Percentiles rank a stretch among this genome's conserved stretches.
phyloP scores from a whole-genome alignment of 441 rosid species.

The Kokia cookei region DNA sequence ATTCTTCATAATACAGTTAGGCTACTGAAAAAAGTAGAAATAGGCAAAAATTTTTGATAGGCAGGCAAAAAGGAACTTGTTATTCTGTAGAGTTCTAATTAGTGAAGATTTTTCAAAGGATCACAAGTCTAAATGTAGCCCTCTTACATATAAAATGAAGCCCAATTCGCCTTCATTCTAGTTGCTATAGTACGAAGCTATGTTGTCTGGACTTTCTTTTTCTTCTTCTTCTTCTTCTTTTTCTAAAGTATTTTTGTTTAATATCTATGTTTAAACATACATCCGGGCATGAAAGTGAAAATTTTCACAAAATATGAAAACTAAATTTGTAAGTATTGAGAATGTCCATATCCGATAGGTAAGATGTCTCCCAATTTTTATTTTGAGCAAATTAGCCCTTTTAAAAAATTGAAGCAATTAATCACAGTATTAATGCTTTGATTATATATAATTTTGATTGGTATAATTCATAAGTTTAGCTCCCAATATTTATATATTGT shows the following conservation, averaged over 20 bases:
- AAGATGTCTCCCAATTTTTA: too few species aligned
- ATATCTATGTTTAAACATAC: not conserved
- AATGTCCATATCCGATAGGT: too few species aligned
- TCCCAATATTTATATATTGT: too few species aligned
- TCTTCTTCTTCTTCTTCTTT: not conserved
- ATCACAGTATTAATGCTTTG: too few species aligned
- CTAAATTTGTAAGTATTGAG: too few species aligned
- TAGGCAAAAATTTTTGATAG: conserved; percentile 82
- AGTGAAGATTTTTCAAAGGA: conserved; percentile 8
- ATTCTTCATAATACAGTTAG: conserved; percentile 75
- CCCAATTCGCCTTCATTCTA: not conserved
- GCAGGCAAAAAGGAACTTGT: conserved; percentile 6
- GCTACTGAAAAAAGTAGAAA: conserved; percentile 77
- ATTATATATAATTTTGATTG: too few species aligned
- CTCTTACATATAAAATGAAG: conserved; percentile 7
- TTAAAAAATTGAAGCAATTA: too few species aligned
- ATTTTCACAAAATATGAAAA: too few species aligned
- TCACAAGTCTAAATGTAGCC: conserved; percentile 6
- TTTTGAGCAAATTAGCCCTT: too few species aligned
- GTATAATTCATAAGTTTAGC: too few species aligned
- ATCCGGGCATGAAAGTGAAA: not conserved
- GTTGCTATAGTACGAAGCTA: not conserved
- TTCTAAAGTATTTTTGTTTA: not conserved
- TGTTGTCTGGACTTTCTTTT: not conserved
- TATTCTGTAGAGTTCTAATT: conserved; percentile 21